Conservation (phyloP, 1,139 yeast genomes). For the Suhomyces anneliseae region DNA sequence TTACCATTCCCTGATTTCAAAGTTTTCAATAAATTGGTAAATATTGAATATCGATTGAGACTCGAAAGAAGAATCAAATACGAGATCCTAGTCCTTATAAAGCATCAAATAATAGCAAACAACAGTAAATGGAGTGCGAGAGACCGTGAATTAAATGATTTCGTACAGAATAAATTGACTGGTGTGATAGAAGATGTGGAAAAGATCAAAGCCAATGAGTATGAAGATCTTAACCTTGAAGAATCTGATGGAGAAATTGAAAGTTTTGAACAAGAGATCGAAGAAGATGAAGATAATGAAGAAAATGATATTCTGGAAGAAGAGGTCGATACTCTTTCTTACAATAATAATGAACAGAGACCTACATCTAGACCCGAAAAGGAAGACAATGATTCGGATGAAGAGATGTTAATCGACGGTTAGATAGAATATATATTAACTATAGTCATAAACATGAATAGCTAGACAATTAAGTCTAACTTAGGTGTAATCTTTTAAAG, state of each 20-base stretch:
- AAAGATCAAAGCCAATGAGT: slow-evolving; percentile 11
- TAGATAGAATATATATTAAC: slow-evolving; percentile 8
- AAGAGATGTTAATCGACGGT: slow-evolving; percentile 15
- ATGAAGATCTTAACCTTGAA: slow-evolving; percentile 13
- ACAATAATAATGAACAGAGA: neutral
- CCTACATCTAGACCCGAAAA: slow-evolving; percentile 5
- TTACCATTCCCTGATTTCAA: slow-evolving; percentile 33
- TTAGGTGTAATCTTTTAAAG: too few species aligned
- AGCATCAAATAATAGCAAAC: slow-evolving; percentile 30
- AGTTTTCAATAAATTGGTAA: slow-evolving; percentile 31
- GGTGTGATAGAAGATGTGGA: slow-evolving; percentile 20
- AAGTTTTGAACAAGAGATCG: slow-evolving; percentile 13
- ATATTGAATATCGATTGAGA: slow-evolving; percentile 37
- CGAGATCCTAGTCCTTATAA: slow-evolving; percentile 36
- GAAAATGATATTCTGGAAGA: slow-evolving; percentile 12
- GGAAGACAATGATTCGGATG: slow-evolving; percentile 12
- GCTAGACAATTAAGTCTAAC: neutral
- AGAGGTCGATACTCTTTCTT: slow-evolving; percentile 2
- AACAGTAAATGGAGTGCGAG: slow-evolving; percentile 44
- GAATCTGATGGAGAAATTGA: slow-evolving; percentile 13
- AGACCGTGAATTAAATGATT: slow-evolving; percentile 39
- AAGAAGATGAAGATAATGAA: slow-evolving; percentile 12
- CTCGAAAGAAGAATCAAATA: slow-evolving; percentile 35
- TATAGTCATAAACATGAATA: slow-evolving; percentile 4
- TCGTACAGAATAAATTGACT: slow-evolving; percentile 33